Evolutionary conservation across 83 land plant genomes (phyloP).

Genomic region (Isoetes engelmannii): DNA sequence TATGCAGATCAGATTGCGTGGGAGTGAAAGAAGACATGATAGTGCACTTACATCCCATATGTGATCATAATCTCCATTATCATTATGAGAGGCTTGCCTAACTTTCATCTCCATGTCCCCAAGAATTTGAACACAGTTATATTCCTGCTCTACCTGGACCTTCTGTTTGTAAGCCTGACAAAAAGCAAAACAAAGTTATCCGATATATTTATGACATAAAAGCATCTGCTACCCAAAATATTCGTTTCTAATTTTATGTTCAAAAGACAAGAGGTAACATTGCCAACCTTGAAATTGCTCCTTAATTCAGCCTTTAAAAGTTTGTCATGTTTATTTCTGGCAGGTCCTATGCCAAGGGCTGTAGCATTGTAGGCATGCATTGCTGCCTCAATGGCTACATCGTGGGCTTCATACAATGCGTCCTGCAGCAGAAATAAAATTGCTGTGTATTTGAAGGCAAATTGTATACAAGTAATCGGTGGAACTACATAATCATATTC

Average conservation of each 20-base stretch:
- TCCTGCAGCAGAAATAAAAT: not conserved
- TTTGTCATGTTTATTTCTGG: not conserved
- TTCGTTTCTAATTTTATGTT: not conserved
- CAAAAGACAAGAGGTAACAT: not conserved
- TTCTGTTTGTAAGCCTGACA: slow-evolving; percentile 8
- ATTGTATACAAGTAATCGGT: not conserved
- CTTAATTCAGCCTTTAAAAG: not conserved
- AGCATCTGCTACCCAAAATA: not conserved
- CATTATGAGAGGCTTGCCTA: not conserved
- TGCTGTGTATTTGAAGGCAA: not conserved
- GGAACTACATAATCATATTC: too few relatives aligned
- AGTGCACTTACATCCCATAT: not conserved
- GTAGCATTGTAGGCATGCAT: not conserved
- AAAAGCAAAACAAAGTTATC: not conserved
- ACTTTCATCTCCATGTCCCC: slow-evolving; percentile 1
- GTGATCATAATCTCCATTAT: not conserved
- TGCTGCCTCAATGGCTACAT: not conserved
- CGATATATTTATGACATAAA: too few relatives aligned
- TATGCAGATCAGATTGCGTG: not conserved
- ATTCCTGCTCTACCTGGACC: not conserved
- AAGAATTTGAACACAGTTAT: not conserved
- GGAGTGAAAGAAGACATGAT: not conserved
- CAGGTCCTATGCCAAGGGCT: not conserved
- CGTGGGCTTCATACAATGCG: not conserved
- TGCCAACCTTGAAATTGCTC: slow-evolving; percentile 1